Evolutionary conservation across 1,139 yeast species (phyloP), one percentile per base, ranked within the genome.

Genomic region (Geotrichum phurueaensis): DNA sequence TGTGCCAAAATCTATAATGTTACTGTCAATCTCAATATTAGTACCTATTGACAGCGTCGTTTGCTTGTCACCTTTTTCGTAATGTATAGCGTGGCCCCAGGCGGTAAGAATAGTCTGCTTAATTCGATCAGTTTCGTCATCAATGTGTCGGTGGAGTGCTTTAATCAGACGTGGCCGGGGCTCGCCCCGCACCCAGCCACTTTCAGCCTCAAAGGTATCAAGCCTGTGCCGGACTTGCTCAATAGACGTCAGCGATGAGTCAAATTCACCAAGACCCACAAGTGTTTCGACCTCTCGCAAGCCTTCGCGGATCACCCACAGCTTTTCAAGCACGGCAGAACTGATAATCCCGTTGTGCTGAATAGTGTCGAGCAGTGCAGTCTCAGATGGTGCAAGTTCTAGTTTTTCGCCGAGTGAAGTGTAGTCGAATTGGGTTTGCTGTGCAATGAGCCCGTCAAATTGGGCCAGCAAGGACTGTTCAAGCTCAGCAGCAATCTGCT

Each of bases 231-330:
- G 50, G 3, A 70, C 65, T 3, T 61, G 64, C 0, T 65, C 69
- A 27, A 71, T 48, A 1, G 73, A 69, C 10, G 67, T 61, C 31
- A 67, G 53, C 1, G 73, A 70, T 12, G 67, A 65, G 1, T 65
- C 63, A 15, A 66, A 54, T 43, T 71, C 72, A 20, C 69, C 71
- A 15, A 69, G 57, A 20, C 67, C 69, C 5, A 59, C 51, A n/a
- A 71, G 60, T 5, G 67, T 65, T 3, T 66, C 64, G 13, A 67
- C 66, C 58, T 71, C 74, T 51, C 68, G 67, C 53, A 71, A 63
- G 2, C 71, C 73, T 6, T 70, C 64, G 22, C 70, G 65, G 18
- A 71, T 60, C n/a, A 69, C 66, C 73, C 72, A 69, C 25, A 70
- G 59, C 20, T 66, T 67, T 53, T 68, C 67, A 53, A 70, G 57